phyloP scores from a whole-genome alignment of 73 alveolate genomes.

The Paramecium bursaria region DNA sequence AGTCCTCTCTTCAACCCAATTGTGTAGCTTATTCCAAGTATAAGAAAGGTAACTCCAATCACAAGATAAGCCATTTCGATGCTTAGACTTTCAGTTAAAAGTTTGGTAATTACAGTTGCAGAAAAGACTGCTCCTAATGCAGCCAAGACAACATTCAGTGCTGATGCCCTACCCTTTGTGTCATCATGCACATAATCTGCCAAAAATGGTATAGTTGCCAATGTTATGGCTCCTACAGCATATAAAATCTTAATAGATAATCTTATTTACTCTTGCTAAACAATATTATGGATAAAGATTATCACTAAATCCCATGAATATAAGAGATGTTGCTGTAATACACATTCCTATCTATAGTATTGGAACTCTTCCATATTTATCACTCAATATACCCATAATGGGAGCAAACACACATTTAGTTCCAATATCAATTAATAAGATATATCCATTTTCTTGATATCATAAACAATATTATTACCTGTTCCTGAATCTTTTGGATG shows the following conservation, averaged over 20 bases:
- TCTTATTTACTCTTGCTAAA: conserved; percentile 41
- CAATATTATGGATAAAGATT: conserved; percentile 63
- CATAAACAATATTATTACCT: neutral
- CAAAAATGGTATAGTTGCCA: conserved; percentile 64
- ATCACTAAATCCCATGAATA: conserved; percentile 59
- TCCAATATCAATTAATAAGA: conserved; percentile 61
- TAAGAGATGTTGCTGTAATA: conserved; percentile 25
- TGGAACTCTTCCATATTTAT: conserved; percentile 66
- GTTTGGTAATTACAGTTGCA: conserved; percentile 60
- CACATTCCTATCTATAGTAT: conserved; percentile 49
- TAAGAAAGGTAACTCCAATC: conserved; percentile 4
- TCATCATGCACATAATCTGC: conserved; percentile 65
- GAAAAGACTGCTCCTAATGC: conserved; percentile 70
- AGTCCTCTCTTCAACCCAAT: conserved; percentile 51
- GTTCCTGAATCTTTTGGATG: conserved; percentile 58
- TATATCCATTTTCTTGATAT: conserved; percentile 60
- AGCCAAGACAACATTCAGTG: conserved; percentile 65
- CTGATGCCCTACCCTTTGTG: conserved; percentile 68
- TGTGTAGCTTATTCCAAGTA: conserved; percentile 26
- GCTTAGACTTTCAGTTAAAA: neutral
- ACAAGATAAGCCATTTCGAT: conserved; percentile 20
- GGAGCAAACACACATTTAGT: conserved; percentile 70
- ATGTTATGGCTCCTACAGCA: conserved; percentile 68
- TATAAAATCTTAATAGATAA: neutral
- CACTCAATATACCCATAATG: conserved; percentile 59